These are phyloP conservation scores for Prunus yedoensis DNA, from an alignment of 331 rosid species.

Conservation along the genomic window DNA sequence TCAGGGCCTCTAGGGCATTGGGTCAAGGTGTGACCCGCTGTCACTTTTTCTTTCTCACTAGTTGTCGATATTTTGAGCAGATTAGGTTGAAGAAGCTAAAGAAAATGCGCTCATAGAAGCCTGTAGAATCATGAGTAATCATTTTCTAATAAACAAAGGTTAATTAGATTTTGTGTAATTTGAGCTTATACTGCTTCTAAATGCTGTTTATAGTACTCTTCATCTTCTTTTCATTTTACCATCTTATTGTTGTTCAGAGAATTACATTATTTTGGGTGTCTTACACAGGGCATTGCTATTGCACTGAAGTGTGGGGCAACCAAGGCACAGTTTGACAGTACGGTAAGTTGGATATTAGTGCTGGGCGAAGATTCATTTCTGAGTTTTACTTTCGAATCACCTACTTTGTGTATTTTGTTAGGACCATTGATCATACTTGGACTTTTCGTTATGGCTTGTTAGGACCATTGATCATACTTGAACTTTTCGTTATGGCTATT, in stretches of 20 bases:
- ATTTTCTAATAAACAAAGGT: background rate
- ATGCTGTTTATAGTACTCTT: too few species aligned
- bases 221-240: background rate
- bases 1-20: background rate
- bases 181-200: background rate
- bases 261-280: constrained; percentile 10
- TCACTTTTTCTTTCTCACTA: too few species aligned
- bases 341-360: constrained; percentile 49
- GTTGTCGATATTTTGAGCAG: background rate
- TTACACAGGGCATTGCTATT: constrained; percentile 76
- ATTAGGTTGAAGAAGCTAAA: background rate
- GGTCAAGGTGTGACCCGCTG: too few species aligned
- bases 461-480: background rate
- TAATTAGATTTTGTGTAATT: background rate
- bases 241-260: background rate
- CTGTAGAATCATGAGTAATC: background rate
- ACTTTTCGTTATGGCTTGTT: background rate
- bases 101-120: background rate
- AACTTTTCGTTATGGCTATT: background rate
- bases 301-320: constrained; percentile 96
- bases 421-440: constrained; percentile 1
- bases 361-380: background rate
- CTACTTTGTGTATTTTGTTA: background rate
- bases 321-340: constrained; percentile 88
- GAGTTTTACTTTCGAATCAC: background rate